Evolutionary conservation across 139 green algal species (phyloP).

Genomic region (Chlamydomonas sp.): DNA sequence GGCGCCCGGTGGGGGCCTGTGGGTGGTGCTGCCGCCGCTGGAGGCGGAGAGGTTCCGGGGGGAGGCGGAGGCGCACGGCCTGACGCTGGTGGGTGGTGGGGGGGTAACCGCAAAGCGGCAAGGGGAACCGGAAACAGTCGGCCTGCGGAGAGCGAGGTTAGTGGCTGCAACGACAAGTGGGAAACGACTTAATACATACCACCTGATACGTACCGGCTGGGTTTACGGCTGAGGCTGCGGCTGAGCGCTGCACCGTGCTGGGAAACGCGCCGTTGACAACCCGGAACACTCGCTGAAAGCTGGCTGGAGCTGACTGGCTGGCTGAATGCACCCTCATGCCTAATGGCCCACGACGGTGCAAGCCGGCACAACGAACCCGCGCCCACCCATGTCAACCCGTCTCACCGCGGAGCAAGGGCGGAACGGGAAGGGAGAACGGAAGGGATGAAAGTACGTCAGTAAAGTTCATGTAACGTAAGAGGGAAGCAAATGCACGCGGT

Average conservation of each 20-base stretch:
- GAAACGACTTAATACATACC: not conserved
- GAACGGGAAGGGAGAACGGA: too few relatives aligned
- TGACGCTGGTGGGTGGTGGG: slow-evolving; percentile 31
- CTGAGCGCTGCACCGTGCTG: not conserved
- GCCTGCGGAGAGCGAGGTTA: not conserved
- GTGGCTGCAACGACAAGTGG: not conserved
- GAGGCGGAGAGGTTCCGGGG: slow-evolving; percentile 35
- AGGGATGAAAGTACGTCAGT: too few relatives aligned
- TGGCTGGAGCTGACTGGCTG: not conserved
- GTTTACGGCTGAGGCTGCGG: not conserved
- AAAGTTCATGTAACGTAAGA: too few relatives aligned
- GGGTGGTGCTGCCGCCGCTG: slow-evolving; percentile 40
- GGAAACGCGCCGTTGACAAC: not conserved
- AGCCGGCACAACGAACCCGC: too few relatives aligned
- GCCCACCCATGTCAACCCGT: too few relatives aligned
- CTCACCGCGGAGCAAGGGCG: too few relatives aligned
- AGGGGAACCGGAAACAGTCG: not conserved
- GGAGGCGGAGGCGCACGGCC: slow-evolving; percentile 16
- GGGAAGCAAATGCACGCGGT: too few relatives aligned
- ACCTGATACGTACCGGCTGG: not conserved
- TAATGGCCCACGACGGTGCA: too few relatives aligned
- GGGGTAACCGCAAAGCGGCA: not conserved
- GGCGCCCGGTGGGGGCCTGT: slow-evolving; percentile 39
- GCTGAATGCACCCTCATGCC: not conserved
- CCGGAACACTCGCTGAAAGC: not conserved